These are phyloP conservation scores for Solanum arcanum DNA, from an alignment of 257 asterid species.

Conservation along the genomic window DNA sequence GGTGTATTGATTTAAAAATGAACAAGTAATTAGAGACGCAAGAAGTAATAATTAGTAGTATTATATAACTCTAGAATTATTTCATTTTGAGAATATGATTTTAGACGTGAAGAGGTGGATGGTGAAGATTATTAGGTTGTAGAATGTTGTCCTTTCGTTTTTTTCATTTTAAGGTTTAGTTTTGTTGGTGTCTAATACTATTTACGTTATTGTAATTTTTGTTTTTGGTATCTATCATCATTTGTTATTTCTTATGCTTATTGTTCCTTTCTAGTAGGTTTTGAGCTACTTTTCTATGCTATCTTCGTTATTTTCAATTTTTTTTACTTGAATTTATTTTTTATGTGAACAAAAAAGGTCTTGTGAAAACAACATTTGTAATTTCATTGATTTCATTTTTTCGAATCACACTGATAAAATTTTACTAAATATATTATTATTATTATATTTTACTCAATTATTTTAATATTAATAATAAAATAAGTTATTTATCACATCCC, in stretches of 20 bases:
- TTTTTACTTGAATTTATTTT: no score
- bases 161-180: neutral
- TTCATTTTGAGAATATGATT: no score
- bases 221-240: no score
- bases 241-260: neutral
- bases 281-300: no score
- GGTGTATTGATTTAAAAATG: rapidly evolving
- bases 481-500: neutral
- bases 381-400: no score
- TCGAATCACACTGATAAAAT: rapidly evolving
- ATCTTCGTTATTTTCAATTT: no score
- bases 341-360: neutral
- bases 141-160: rapidly evolving
- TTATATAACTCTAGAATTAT: no score
- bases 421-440: neutral
- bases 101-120: rapidly evolving
- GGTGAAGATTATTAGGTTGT: neutral
- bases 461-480: neutral
- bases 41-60: no score
- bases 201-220: no score
- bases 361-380: no score
- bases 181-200: neutral
- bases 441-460: neutral
- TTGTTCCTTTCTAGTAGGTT: neutral
- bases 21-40: no score